Conservation (phyloP, 2,329 filamentous ascomycete genomes). For the Alternaria burnsii region DNA sequence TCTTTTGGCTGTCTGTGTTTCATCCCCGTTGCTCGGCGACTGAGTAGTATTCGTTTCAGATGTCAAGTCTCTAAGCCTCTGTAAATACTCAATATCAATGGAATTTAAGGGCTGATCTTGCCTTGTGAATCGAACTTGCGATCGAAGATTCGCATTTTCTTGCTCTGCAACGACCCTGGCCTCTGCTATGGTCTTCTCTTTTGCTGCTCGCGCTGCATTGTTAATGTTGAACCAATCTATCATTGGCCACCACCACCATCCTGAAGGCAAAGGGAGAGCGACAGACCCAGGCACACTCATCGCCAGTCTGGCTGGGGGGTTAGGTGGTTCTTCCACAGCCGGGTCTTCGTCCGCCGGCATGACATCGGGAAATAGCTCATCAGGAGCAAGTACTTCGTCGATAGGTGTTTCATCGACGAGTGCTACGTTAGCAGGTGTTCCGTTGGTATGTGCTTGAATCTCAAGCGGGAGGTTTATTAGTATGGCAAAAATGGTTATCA, state of each 20-base stretch:
- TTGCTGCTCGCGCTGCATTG: not conserved
- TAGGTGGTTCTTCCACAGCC: not conserved
- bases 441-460: not conserved
- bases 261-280: not conserved
- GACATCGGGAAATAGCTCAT: not conserved
- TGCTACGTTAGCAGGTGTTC: not conserved
- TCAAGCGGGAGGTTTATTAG: not conserved
- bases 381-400: not conserved
- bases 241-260: not conserved
- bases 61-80: not conserved
- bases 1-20: not conserved
- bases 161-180: not conserved
- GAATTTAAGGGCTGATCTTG: not conserved
- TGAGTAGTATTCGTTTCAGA: not conserved
- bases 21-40: not conserved
- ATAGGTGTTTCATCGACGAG: not conserved
- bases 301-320: not conserved
- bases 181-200: not conserved
- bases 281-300: not conserved
- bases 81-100: not conserved
- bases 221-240: not conserved
- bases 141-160: not conserved
- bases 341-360: not conserved
- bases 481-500: not conserved
- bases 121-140: not conserved